These are phyloP conservation scores for Cadophora malorum DNA, from an alignment of 2,329 filamentous ascomycete genomes.

Conservation along the genomic window DNA sequence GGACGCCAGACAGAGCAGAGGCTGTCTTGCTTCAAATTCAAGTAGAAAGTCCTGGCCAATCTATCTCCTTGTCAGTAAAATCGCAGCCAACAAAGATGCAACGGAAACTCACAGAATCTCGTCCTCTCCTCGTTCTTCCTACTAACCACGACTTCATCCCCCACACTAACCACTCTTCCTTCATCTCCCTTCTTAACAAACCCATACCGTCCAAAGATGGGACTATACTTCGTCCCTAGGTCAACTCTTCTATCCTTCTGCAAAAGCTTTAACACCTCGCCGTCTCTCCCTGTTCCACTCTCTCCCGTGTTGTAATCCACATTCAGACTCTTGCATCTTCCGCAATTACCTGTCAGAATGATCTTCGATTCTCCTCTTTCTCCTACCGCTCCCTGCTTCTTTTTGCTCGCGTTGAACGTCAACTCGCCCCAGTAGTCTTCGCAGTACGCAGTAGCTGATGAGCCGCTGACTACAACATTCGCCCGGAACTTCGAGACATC, in stretches of 20 bases:
- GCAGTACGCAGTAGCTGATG: constrained; percentile 59
- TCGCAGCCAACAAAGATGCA: background rate
- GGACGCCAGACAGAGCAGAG: background rate
- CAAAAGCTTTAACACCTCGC: constrained; percentile 71
- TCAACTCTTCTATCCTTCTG: constrained; percentile 76
- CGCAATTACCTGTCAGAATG: constrained; percentile 72
- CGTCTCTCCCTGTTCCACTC: constrained; percentile 60
- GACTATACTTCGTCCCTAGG: constrained; percentile 68
- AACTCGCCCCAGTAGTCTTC: constrained; percentile 71
- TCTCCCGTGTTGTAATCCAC: constrained; percentile 73
- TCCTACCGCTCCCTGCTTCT: constrained; percentile 1
- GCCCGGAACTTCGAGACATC: constrained; percentile 75
- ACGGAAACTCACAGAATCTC: constrained; percentile 53
- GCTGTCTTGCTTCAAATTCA: background rate
- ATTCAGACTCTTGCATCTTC: constrained; percentile 72
- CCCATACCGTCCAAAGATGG: constrained; percentile 76
- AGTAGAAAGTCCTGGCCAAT: constrained; percentile 26
- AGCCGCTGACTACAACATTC: constrained; percentile 71
- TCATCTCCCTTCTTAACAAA: constrained; percentile 54
- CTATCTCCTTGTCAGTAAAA: constrained; percentile 9
- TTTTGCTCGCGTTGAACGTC: constrained; percentile 16
- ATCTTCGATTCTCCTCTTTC: constrained; percentile 48
- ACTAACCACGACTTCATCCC: constrained; percentile 55
- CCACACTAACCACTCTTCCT: constrained; percentile 50
- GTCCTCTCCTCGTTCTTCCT: constrained; percentile 53